Base-by-base conservation (phyloP, 352 stramenopile genomes). In the Pythium pyrilobum region DNA sequence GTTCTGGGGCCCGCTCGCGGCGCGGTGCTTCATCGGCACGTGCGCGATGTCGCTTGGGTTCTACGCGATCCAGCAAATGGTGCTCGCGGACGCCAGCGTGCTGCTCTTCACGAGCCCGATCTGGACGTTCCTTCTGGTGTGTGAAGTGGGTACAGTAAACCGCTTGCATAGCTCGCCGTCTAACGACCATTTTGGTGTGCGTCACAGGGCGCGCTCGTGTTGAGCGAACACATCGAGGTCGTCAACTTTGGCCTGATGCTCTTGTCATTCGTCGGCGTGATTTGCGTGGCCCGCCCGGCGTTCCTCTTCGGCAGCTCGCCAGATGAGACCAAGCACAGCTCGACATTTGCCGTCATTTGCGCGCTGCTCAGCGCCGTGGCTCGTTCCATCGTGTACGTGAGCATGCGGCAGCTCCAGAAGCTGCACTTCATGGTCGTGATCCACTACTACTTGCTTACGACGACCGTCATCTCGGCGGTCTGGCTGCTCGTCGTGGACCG, bases 101-200 rank as follows among this genome's bases (percentile, higher is more conserved):
- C 68, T 89, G 24, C 68, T 81, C 18, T 87, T 85, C 39, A 71
- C 67, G 29, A 89, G 72, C 31, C 79, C 79, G 7, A 53, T 89
- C 25, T 62, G 86, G 25, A 80, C 62, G 0, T 85, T 79, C 49
- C 65, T 72, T 27, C 60, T 87, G 64, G 76, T 85, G 13, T 29
- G 46, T n/a, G n/a, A n/a, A n/a, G n/a, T n/a, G n/a, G n/a, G n/a
- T n/a, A n/a, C n/a, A n/a, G n/a, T n/a, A n/a, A n/a, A n/a, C n/a
- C n/a, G n/a, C n/a, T n/a, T n/a, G n/a, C n/a, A n/a, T n/a, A 31
- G n/a, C 24, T 16, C 28, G 29, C 40, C 32, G 3, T 10, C 25
- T 29, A 3, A 15, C 25, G 11, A 7, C 25, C 2, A 8, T 29
- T 28, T 32, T 40, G 10, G 10, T 40, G 11, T 15, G 16, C 13